Percentiles rank a stretch among this genome's conserved stretches.
Conservation (phyloP, 2,329 filamentous ascomycete species). For the Boeremia exigua region DNA sequence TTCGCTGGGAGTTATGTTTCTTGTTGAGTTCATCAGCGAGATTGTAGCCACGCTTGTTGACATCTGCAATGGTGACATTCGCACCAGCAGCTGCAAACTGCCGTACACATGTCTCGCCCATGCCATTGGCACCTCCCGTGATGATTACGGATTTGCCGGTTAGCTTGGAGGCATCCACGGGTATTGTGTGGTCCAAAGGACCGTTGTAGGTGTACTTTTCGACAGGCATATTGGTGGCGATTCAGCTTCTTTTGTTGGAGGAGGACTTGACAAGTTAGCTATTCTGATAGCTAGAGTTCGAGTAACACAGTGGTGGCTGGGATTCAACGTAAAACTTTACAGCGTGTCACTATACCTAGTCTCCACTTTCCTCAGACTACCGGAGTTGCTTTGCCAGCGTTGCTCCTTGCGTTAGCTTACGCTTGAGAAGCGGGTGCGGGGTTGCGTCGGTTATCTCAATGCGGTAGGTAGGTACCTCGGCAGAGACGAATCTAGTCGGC, state of each 20-base stretch:
- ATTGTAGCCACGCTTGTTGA: constrained; percentile 33
- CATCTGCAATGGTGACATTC: constrained; percentile 45
- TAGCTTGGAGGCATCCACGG: constrained; percentile 47
- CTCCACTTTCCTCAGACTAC: background rate
- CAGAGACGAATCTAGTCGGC: background rate
- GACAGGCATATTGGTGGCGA: constrained; percentile 19
- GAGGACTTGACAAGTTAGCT: background rate
- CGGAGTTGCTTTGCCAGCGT: background rate
- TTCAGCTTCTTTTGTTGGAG: background rate
- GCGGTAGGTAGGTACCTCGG: background rate
- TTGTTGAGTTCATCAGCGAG: constrained; percentile 40
- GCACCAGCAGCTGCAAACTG: constrained; percentile 40
- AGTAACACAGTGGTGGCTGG: background rate
- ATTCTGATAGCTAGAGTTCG: background rate
- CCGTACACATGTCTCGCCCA: constrained; percentile 44
- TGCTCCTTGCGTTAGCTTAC: background rate
- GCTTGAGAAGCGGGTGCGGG: too few species aligned
- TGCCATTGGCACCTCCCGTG: constrained; percentile 55
- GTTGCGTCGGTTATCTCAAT: background rate
- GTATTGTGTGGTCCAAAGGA: constrained; percentile 45
- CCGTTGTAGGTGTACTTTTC: constrained; percentile 41
- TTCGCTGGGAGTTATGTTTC: constrained; percentile 24
- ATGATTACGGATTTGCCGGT: constrained; percentile 56
- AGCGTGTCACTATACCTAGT: background rate
- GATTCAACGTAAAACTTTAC: background rate